Evolutionary conservation across 1,284 basidiomycete genomes (phyloP).

Genomic region (Apiotrichum montevideense): DNA sequence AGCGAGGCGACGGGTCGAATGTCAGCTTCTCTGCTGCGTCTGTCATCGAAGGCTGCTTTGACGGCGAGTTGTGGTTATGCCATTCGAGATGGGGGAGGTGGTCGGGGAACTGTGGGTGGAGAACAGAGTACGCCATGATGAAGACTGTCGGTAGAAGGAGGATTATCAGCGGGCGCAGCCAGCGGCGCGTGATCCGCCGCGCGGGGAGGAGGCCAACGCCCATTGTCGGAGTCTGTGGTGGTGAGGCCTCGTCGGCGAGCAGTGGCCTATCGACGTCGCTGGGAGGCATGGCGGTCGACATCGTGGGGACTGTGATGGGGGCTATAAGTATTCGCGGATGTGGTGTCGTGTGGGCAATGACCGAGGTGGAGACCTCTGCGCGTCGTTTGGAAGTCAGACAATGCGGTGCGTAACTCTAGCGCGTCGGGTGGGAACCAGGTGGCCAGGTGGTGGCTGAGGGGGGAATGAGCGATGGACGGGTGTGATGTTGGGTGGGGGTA

Average conservation of each 20-base stretch:
- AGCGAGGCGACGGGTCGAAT: too few species aligned
- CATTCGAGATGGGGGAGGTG: slow-evolving; percentile 12
- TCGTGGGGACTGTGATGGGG: neutral
- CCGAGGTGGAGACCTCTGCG: too few species aligned
- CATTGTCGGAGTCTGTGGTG: neutral
- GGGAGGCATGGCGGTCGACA: too few species aligned
- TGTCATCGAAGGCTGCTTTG: neutral
- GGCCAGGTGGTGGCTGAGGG: too few species aligned
- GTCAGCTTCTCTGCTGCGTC: too few species aligned
- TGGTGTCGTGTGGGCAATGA: too few species aligned
- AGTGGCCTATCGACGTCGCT: neutral
- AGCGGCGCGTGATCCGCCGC: slow-evolving; percentile 8
- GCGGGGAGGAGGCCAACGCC: neutral
- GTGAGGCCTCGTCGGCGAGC: neutral
- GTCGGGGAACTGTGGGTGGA: slow-evolving; percentile 36
- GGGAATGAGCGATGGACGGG: too few species aligned
- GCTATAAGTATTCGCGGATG: too few species aligned
- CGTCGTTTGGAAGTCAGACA: too few species aligned
- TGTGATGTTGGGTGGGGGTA: too few species aligned
- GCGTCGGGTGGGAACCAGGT: too few species aligned
- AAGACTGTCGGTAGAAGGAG: slow-evolving; percentile 30
- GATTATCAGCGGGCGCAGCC: slow-evolving; percentile 24
- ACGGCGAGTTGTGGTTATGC: slow-evolving; percentile 4
- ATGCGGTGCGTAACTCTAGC: too few species aligned
- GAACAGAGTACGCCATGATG: slow-evolving; percentile 29